These are phyloP conservation scores for Sophora flavescens DNA, from an alignment of 306 rosid species.

Conservation along the genomic window DNA sequence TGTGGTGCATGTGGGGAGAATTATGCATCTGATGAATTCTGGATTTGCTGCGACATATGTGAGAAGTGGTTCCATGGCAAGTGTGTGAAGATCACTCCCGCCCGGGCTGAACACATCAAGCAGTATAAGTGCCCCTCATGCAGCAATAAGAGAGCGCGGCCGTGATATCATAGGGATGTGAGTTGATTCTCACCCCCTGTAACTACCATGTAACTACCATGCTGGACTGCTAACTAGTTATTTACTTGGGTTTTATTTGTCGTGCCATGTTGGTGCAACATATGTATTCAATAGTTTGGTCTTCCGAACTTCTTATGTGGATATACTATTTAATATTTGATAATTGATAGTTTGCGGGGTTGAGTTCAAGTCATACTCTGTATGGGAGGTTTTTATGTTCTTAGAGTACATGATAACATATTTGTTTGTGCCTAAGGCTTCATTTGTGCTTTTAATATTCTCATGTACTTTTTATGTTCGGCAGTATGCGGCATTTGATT, in stretches of 20 bases:
- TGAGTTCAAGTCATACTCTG: not conserved
- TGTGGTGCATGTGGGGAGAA: constrained; percentile 71
- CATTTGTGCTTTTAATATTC: not conserved
- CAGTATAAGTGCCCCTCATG: constrained; percentile 77
- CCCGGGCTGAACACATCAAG: constrained; percentile 74
- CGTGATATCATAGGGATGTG: constrained; percentile 46
- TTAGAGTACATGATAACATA: constrained; percentile 34
- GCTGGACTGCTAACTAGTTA: constrained; percentile 54
- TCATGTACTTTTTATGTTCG: too few relatives aligned
- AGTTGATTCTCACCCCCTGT: constrained; percentile 36
- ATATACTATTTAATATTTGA: constrained; percentile 4
- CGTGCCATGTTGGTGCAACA: constrained; percentile 42
- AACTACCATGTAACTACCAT: constrained; percentile 44
- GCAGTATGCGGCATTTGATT: not conserved
- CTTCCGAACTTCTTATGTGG: constrained; percentile 37
- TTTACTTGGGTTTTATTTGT: constrained; percentile 37
- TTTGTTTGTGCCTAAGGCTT: constrained; percentile 35
- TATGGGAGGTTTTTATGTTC: constrained; percentile 29
- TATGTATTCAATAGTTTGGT: constrained; percentile 38
- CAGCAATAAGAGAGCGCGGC: constrained; percentile 69
- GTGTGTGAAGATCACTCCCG: constrained; percentile 75
- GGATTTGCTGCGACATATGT: constrained; percentile 72
- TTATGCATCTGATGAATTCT: constrained; percentile 65
- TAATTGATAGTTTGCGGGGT: constrained; percentile 40
- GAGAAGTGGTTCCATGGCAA: constrained; percentile 78